Base-by-base conservation (phyloP, 306 rosid genomes). In the Echinosophora koreensis region DNA sequence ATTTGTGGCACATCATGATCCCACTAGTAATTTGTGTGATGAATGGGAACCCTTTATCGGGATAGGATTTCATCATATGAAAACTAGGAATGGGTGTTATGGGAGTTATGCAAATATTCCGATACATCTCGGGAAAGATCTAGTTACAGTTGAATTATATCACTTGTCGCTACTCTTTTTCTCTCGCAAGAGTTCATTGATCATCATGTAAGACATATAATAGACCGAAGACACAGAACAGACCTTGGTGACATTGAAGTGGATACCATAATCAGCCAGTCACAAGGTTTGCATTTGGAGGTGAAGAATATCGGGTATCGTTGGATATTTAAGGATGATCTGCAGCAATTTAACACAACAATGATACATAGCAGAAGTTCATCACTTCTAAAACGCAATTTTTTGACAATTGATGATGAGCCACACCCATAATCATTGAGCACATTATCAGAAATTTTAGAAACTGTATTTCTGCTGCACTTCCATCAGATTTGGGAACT, bases 261-360 rank as follows among this genome's bases (percentile, higher is more conserved):
- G 41, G n/a, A 0, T 2, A n/a, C 8, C 8, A 0, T 0, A 1
- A 0, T 14, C 42, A 2, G 4, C 37, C 27, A 68, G 0, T 22
- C 28, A 4, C 3, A 4, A 49, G 60, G n/a, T 64, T 64, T 64
- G 69, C 14, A 17, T 47, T 8, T 30, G 6, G 46, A 69, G 58
- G 46, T 69, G 60, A 69, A 69, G 55, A 15, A 2, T 2, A 14
- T 28, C 4, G 74, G 74, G 30, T 69, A 49, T 5, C 61, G 47
- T 49, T 49, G 60, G 60, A 30, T 69, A 49, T 69, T 8, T 0
- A 3, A 46, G 57, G n/a, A n/a, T n/a, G n/a, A n/a, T n/a, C n/a
- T n/a, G 22, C 22, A 22, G 1, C 22, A 22, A 22, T 1, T 22
- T 0, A 22, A 22, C 22, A 22, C 22, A 22, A 22, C 22, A 22